Evolutionary conservation across 352 stramenopile species (phyloP).

Genomic region (Thraustotheca clavata): DNA sequence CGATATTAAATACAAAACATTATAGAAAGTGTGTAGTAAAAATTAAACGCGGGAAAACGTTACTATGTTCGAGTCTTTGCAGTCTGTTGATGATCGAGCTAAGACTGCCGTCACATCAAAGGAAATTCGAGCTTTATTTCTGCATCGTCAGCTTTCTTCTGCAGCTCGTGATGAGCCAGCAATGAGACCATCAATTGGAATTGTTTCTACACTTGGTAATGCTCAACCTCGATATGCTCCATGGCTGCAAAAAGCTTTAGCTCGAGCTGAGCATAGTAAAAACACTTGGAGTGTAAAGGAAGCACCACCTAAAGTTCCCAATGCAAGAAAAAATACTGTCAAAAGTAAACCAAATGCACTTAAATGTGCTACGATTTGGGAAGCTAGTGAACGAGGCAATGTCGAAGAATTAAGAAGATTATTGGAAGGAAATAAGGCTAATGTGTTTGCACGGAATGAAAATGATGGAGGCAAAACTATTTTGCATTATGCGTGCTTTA

Average conservation of each 20-base stretch:
- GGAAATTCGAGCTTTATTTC: not conserved
- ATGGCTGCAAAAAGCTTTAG: constrained; percentile 57
- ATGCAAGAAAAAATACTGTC: not conserved
- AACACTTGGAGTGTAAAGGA: constrained; percentile 28
- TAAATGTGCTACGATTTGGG: constrained; percentile 29
- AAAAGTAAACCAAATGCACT: not conserved
- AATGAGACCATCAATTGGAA: not conserved
- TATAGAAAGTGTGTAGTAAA: not conserved
- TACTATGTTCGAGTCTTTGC: not conserved
- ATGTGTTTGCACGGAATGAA: constrained; percentile 31
- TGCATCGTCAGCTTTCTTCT: not conserved
- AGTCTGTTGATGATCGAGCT: not conserved
- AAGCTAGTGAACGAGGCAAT: constrained; percentile 33
- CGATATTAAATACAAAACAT: not conserved
- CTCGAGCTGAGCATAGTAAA: constrained; percentile 31
- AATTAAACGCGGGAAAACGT: not conserved
- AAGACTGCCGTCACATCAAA: not conserved
- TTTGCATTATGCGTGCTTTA: constrained; percentile 43
- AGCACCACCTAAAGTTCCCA: constrained; percentile 19
- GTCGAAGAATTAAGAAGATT: constrained; percentile 26
- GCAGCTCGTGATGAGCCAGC: not conserved
- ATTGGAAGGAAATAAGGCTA: constrained; percentile 26
- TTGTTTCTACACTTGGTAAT: not conserved
- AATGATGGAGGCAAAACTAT: constrained; percentile 32
- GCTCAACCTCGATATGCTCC: constrained; percentile 34